Evolutionary conservation across 306 rosid genomes (phyloP).

Genomic region (Dicorynia guianensis): DNA sequence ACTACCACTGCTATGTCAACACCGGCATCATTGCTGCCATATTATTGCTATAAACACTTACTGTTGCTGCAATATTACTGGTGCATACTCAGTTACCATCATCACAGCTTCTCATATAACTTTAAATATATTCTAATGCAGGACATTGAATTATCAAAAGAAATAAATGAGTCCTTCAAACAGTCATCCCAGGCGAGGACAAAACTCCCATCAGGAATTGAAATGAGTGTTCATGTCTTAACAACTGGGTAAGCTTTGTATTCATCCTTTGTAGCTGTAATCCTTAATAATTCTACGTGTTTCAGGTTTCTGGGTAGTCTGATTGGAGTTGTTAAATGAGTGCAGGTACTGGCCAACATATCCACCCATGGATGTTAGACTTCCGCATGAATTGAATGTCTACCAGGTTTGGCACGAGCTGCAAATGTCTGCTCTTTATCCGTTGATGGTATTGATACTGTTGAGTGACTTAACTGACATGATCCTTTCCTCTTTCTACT

Average conservation of each 20-base stretch:
- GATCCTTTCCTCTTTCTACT: conserved; percentile 40
- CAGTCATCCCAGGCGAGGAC: conserved; percentile 99
- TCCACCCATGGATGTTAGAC: conserved; percentile 99
- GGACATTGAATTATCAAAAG: conserved; percentile 99
- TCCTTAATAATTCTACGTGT: neutral
- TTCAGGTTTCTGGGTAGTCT: conserved; percentile 26
- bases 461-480: conserved; percentile 34
- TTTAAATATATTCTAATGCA: conserved; percentile 40
- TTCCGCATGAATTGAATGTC: conserved; percentile 98
- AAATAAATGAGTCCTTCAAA: conserved; percentile 97
- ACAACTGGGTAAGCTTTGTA: conserved; percentile 83
- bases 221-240: conserved; percentile 98
- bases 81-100: neutral
- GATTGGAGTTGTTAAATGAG: conserved; percentile 44
- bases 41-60: neutral
- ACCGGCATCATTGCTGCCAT: too few species aligned
- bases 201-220: conserved; percentile 97
- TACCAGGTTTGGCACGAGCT: conserved; percentile 77
- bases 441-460: conserved; percentile 14
- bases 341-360: conserved; percentile 99
- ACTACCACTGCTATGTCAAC: too few species aligned
- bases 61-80: neutral
- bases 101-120: conserved; percentile 3
- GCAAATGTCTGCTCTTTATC: conserved; percentile 31
- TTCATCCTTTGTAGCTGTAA: conserved; percentile 25